Evolutionary conservation across 768 basidiomycete species (phyloP), one percentile per base, ranked within the genome.

Genomic region (Hygrophoropsis aurantiaca): DNA sequence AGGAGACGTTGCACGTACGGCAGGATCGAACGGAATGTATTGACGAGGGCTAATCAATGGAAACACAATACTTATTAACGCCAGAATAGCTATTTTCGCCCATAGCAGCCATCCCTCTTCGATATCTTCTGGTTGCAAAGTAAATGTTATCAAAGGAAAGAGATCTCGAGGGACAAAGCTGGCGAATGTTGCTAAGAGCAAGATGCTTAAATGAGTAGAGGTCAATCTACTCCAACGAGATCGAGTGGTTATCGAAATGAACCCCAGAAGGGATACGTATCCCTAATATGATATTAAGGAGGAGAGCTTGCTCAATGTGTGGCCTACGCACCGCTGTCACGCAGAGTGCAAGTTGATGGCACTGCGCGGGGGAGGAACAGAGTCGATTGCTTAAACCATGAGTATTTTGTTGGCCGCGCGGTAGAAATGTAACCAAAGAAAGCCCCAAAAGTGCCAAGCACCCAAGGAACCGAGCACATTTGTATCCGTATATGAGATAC

Each of bases 371-470:
- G n/a, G n/a, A n/a, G 59, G 41, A 59, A 62, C 48, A 69, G 54
- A 7, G 60, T 56, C 19, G 69, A 35, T 35, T 69, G 60, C 25
- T 66, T 40, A 61, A 61, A 67, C 52, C 67, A 60, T 18, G 47
- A 40, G 13, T 54, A 54, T 26, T 44, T 37, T 23, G 32, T 6
- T 65, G 60, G 37, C 71, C 60, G 27, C 69, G 62, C n/a, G 66
- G 42, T 19, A 72, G 51, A 33, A 78, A 57, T 18, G 74, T 69
- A 2, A 73, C 72, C 40, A 79, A 62, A 8, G 77, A 78, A 13
- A 85, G 58, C 4, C 65, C 74, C 20, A 84, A 65, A 16, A 85
- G 69, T 2, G 67, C 61, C 20, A 75, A 60, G 40, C 74, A 72
- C 23, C 71, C 71, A 3, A 76, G 44, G 4, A 81, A 61, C n/a